These are phyloP conservation scores for Papilionanthe hybrid DNA, from an alignment of 116 monocot species.

Conservation along the genomic window DNA sequence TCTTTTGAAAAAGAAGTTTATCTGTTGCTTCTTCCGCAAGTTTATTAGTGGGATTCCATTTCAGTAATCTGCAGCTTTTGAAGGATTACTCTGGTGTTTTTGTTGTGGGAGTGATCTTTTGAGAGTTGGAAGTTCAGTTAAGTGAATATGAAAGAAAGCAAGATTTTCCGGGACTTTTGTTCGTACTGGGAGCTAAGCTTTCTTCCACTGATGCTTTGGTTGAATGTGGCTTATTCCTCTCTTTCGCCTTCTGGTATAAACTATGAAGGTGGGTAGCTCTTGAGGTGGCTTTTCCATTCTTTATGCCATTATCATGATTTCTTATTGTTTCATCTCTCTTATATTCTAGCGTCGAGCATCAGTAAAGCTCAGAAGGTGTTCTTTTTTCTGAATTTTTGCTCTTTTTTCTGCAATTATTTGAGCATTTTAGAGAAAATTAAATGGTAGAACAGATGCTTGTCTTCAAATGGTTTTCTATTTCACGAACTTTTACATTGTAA, in stretches of 20 bases:
- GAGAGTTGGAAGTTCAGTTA: background rate
- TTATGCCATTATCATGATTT: background rate
- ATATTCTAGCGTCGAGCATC: background rate
- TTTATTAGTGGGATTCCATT: background rate
- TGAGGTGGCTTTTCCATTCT: background rate
- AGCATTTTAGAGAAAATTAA: background rate
- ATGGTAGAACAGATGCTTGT: background rate
- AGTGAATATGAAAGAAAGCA: conserved; percentile 24
- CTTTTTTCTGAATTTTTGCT: background rate
- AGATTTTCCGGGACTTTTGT: conserved; percentile 7
- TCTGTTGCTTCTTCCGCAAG: background rate
- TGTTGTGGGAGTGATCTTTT: conserved; percentile 1
- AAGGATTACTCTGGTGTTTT: conserved; percentile 2
- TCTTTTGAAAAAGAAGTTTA: background rate
- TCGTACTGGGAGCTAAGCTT: conserved; percentile 31
- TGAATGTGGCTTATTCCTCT: conserved; percentile 37
- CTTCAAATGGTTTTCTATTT: background rate
- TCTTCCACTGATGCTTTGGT: conserved; percentile 19
- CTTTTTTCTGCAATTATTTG: background rate
- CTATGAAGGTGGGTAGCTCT: conserved; percentile 69
- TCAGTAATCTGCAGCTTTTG: conserved; percentile 2
- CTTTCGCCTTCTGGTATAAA: conserved; percentile 95
- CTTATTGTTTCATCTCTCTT: background rate
- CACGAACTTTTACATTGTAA: too few species aligned
- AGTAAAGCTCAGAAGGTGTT: background rate